Evolutionary conservation across 164 flowering plant genomes (phyloP), one percentile per base, ranked within the genome.

Genomic region (Kingdonia uniflora): DNA sequence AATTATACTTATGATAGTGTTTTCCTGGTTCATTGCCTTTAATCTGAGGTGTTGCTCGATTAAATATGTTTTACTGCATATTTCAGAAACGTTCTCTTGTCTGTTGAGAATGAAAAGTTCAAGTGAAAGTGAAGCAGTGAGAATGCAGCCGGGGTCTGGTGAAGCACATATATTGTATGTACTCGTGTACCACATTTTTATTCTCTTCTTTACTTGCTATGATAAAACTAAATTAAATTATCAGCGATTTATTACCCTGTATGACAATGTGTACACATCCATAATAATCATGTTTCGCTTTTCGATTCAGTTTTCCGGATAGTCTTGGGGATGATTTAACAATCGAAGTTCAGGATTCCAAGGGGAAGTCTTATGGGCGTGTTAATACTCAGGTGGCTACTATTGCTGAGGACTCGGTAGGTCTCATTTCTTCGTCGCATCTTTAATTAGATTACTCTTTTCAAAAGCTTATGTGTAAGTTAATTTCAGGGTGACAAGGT

Each of bases 141-240:
- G 70, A 46, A 74, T 91, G 97, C 96, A 81, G 64, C 85, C 87
- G 55, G 97, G 97, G 64, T 87, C 97, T 52, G 79, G 87, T 48
- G 97, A 91, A 74, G 70, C 81, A n/a, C 97, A 85, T 71, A 74
- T 91, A 42, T 91, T 91, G 97, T 91, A 87, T 52, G 92, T 75
- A 44, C 25, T 59, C 37, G 14, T 60, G 7, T 29, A 16, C 37
- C 25, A 11, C 40, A 22, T 33, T 21, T 21, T n/a, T 11, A 15
- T 15, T 1, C 0, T 25, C 24, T 39, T 14, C 19, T 19, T 2
- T 35, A n/a, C n/a, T n/a, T n/a, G n/a, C n/a, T n/a, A n/a, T 29
- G 35, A 29, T 29, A 29, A 8, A 29, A 29, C 8, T 4, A 29
- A 29, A n/a, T n/a, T n/a, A n/a, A 29, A 29, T 29, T 4, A 8